Evolutionary conservation across 2,329 filamentous ascomycete genomes (phyloP).

Genomic region (Aplosporella prunicola): DNA sequence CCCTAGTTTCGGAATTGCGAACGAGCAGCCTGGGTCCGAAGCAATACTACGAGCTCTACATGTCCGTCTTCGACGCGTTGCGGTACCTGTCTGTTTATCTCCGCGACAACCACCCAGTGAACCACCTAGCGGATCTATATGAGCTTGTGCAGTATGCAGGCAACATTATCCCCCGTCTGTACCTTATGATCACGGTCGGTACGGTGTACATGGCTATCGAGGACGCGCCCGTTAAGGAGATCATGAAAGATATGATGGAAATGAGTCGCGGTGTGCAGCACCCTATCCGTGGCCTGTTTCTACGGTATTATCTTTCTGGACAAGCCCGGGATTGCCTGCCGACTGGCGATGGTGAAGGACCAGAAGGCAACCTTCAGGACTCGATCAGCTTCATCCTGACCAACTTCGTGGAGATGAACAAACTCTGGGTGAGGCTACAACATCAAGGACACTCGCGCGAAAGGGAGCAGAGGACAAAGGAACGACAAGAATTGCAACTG

Average conservation of each 20-base stretch:
- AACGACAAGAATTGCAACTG: slow-evolving; percentile 89
- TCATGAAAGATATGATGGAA: slow-evolving; percentile 99
- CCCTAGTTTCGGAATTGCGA: slow-evolving; percentile 93
- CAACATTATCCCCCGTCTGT: slow-evolving; percentile 91
- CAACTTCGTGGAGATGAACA: slow-evolving; percentile 99
- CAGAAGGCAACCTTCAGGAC: slow-evolving; percentile 91
- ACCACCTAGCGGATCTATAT: slow-evolving; percentile 95
- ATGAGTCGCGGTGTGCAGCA: slow-evolving; percentile 98
- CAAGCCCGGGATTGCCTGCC: slow-evolving; percentile 88
- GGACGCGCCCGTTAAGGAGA: slow-evolving; percentile 96
- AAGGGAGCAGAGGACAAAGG: slow-evolving; percentile 83
- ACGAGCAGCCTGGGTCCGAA: slow-evolving; percentile 97
- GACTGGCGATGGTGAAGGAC: slow-evolving; percentile 71
- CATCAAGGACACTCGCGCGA: slow-evolving; percentile 96
- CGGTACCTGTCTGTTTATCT: slow-evolving; percentile 94
- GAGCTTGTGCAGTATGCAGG: slow-evolving; percentile 97
- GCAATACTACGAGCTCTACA: slow-evolving; percentile 99
- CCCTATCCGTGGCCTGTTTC: slow-evolving; percentile 85
- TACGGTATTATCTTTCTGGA: slow-evolving; percentile 92
- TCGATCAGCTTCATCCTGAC: slow-evolving; percentile 97
- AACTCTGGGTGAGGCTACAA: slow-evolving; percentile 94
- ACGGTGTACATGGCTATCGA: slow-evolving; percentile 99
- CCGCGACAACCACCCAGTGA: slow-evolving; percentile 92
- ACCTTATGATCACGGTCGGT: slow-evolving; percentile 98
- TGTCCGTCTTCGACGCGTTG: slow-evolving; percentile 96